These are phyloP conservation scores for Penicillium dipodomyicola DNA, from an alignment of 495 filamentous ascomycete species.

Conservation along the genomic window DNA sequence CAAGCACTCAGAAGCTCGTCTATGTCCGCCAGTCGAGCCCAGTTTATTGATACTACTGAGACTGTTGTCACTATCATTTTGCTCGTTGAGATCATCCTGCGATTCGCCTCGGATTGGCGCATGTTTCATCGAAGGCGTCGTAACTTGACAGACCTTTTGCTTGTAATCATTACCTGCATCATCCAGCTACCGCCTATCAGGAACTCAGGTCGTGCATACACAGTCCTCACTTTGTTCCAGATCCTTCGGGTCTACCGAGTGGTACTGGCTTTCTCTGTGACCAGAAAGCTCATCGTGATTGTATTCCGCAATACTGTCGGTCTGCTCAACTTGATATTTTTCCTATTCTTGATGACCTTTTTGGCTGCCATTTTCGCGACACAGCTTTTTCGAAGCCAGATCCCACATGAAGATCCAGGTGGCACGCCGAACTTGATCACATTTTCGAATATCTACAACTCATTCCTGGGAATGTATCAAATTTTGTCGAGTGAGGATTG, in stretches of 20 bases:
- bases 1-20: conserved; percentile 71
- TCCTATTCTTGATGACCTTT: conserved; percentile 94
- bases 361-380: conserved; percentile 90
- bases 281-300: conserved; percentile 74
- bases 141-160: conserved; percentile 75
- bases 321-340: conserved; percentile 91
- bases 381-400: conserved; percentile 86
- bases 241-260: conserved; percentile 90
- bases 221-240: conserved; percentile 91
- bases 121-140: conserved; percentile 66
- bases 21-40: conserved; percentile 58
- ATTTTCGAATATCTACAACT: conserved; percentile 89
- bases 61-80: conserved; percentile 75
- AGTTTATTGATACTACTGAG: conserved; percentile 66
- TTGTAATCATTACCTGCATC: conserved; percentile 76
- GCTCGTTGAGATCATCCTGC: conserved; percentile 75
- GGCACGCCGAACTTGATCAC: conserved; percentile 62
- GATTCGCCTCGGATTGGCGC: conserved; percentile 76
- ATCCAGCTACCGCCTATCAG: conserved; percentile 85
- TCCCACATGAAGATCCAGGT: conserved; percentile 57
- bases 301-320: conserved; percentile 91
- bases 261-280: conserved; percentile 84
- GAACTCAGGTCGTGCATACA: conserved; percentile 72
- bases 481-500: conserved; percentile 97
- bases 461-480: conserved; percentile 97